Conservation (phyloP, 23 red algal species). For the Pyropia haitanensis region DNA sequence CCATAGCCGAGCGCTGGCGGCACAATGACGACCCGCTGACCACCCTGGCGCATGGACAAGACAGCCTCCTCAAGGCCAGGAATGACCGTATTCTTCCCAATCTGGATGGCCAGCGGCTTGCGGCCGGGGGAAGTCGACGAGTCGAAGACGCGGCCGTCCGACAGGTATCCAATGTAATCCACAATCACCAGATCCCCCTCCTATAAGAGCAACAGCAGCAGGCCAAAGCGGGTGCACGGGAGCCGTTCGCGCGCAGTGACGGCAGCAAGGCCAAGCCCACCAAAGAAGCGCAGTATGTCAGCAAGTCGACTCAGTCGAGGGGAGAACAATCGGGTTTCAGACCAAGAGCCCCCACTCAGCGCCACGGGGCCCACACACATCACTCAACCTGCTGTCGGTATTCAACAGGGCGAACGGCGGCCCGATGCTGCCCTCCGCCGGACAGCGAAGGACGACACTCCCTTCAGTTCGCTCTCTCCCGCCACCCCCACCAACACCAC, state of each 20-base stretch:
- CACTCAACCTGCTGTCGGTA: too few relatives aligned
- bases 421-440: neutral
- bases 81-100: conserved; percentile 74
- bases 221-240: neutral
- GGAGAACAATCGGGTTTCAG: too few relatives aligned
- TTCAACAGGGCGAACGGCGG: neutral
- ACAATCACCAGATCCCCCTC: conserved; percentile 46
- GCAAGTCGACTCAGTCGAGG: too few relatives aligned
- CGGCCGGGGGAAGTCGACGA: conserved; percentile 19
- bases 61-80: conserved; percentile 82
- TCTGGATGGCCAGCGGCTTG: conserved; percentile 83
- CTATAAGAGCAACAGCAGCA: conserved; percentile 4
- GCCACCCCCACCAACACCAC: neutral
- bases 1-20: conserved; percentile 78
- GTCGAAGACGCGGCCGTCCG: conserved; percentile 60
- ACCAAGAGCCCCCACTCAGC: too few relatives aligned
- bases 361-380: too few relatives aligned
- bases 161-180: conserved; percentile 71
- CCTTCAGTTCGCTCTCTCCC: neutral
- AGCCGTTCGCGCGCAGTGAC: neutral
- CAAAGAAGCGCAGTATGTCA: neutral
- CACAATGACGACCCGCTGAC: conserved; percentile 68
- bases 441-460: neutral
- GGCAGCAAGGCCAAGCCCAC: conserved; percentile 1
- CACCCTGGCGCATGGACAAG: conserved; percentile 58